Evolutionary conservation across 306 rosid genomes (phyloP).

Genomic region (Castanospermum australe): DNA sequence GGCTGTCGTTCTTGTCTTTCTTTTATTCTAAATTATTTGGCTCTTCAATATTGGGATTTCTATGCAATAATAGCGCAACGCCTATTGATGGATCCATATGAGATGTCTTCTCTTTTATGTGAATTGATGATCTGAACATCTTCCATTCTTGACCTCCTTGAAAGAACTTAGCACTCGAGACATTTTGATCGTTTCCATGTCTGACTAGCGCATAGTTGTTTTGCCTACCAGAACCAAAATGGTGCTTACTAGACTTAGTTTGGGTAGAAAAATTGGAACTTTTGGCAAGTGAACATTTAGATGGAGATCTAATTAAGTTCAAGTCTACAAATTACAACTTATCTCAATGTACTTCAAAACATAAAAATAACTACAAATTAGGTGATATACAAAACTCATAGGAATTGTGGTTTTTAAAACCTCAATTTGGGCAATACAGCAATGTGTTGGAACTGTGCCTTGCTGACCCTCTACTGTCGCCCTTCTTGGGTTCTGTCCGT

Average conservation of each 20-base stretch:
- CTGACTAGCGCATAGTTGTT: neutral
- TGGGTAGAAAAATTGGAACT: neutral
- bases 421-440: neutral
- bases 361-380: neutral
- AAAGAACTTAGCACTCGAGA: neutral
- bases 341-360: neutral
- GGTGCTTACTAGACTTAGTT: neutral
- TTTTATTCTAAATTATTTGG: neutral
- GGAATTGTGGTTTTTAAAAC: neutral
- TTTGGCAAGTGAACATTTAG: neutral
- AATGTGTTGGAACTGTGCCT: neutral
- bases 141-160: neutral
- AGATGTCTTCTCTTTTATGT: neutral
- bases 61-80: neutral
- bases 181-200: no score
- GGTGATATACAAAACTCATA: neutral
- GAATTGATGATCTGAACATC: neutral
- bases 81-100: neutral
- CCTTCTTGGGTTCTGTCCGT: neutral
- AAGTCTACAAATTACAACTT: neutral
- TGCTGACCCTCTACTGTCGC: neutral
- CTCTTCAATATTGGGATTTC: neutral
- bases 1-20: neutral
- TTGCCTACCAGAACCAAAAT: neutral
- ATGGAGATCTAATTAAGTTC: neutral